A percentile compares a stretch with the other conserved stretches of the same genome.
Evolutionary conservation across 495 filamentous ascomycete species (phyloP).

Genomic region (Hypoxylon perforatum): DNA sequence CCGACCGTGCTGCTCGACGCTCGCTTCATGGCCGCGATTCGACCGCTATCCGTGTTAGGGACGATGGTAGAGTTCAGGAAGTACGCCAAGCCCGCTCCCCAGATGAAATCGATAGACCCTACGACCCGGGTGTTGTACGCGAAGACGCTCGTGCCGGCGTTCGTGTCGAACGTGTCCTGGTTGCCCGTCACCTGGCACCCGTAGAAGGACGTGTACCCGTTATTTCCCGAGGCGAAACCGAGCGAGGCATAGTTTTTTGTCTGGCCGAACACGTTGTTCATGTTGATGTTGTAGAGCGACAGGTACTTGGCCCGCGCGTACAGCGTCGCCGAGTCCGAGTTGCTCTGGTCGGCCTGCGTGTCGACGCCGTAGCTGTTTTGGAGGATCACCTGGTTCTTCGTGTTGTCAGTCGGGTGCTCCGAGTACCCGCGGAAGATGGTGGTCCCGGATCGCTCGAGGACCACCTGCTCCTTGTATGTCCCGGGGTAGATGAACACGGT

Average conservation of each 20-base stretch:
- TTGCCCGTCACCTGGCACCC: constrained; percentile 37
- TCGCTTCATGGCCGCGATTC: constrained; percentile 47
- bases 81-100: constrained; percentile 43
- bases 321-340: constrained; percentile 46
- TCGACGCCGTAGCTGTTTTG: constrained; percentile 41
- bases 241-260: constrained; percentile 40
- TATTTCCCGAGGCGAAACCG: constrained; percentile 43
- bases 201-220: constrained; percentile 42
- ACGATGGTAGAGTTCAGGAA: constrained; percentile 45
- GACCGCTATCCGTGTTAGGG: constrained; percentile 42
- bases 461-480: constrained; percentile 45
- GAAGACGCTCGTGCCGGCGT: constrained; percentile 31
- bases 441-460: constrained; percentile 43
- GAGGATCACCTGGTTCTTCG: constrained; percentile 38
- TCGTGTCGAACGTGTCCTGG: constrained; percentile 40
- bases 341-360: constrained; percentile 41
- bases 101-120: constrained; percentile 47
- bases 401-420: constrained; percentile 33
- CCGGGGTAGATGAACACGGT: constrained; percentile 47
- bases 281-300: constrained; percentile 40
- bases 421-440: constrained; percentile 49
- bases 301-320: constrained; percentile 30
- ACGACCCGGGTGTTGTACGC: constrained; percentile 35
- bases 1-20: constrained; percentile 34
- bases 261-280: constrained; percentile 38